These are phyloP conservation scores for Hysterium pulicare DNA, from an alignment of 2,329 filamentous ascomycete species.

Conservation along the genomic window DNA sequence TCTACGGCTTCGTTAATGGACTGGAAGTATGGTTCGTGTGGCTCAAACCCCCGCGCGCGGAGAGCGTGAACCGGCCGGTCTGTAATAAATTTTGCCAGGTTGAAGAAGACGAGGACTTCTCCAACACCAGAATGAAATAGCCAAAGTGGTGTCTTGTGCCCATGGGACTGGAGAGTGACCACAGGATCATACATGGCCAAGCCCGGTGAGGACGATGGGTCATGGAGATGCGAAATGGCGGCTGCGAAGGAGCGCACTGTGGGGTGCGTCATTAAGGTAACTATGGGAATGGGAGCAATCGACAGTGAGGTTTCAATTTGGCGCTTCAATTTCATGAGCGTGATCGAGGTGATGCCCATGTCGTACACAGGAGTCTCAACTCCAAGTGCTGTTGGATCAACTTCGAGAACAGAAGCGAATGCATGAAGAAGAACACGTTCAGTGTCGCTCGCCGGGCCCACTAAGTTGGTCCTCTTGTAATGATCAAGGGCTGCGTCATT, in stretches of 20 bases:
- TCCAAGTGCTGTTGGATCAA: background rate
- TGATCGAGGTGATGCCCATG: constrained; percentile 40
- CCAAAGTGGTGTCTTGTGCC: constrained; percentile 16
- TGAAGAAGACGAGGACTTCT: constrained; percentile 40
- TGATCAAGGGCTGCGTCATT: background rate
- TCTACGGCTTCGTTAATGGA: constrained; percentile 39
- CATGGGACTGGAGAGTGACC: constrained; percentile 12
- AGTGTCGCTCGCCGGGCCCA: too few species aligned
- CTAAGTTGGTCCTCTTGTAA: background rate
- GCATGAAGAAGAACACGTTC: too few species aligned
- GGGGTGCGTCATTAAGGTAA: constrained; percentile 35
- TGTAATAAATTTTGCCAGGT: constrained; percentile 36
- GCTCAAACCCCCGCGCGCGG: constrained; percentile 44
- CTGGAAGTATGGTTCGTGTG: constrained; percentile 36
- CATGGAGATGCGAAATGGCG: background rate
- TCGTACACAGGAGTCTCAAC: constrained; percentile 24
- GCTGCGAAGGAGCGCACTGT: constrained; percentile 24
- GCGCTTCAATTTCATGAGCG: constrained; percentile 41
- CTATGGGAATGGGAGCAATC: constrained; percentile 36
- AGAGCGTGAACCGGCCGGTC: constrained; percentile 49
- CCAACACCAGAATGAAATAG: constrained; percentile 40
- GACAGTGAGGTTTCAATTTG: constrained; percentile 27
- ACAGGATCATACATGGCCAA: constrained; percentile 13
- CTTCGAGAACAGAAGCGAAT: background rate
- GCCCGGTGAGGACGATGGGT: background rate